Percentiles rank a stretch among this genome's conserved stretches.
Conservation (phyloP, 164 flowering plant genomes). For the Kingdonia uniflora region DNA sequence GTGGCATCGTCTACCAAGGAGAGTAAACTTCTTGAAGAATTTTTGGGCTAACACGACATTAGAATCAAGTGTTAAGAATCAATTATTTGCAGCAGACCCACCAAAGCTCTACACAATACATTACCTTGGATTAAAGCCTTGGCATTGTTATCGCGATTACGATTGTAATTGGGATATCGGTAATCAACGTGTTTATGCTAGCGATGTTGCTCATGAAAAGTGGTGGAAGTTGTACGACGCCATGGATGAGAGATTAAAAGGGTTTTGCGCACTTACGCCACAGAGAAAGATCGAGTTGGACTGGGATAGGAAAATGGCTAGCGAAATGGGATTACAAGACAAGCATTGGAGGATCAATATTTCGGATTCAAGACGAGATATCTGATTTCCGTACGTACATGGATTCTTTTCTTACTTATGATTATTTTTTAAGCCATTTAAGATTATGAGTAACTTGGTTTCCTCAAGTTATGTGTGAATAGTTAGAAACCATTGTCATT, state of each 20-base stretch:
- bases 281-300: conserved; percentile 47
- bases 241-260: conserved; percentile 55
- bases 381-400: conserved; percentile 5
- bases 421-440: not conserved
- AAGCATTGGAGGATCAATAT: conserved; percentile 66
- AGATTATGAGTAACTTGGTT: not conserved
- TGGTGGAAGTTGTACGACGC: conserved; percentile 87
- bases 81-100: conserved; percentile 68
- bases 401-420: not conserved
- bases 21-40: conserved; percentile 79
- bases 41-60: conserved; percentile 61
- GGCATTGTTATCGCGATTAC: conserved; percentile 89
- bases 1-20: conserved; percentile 88
- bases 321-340: conserved; percentile 29
- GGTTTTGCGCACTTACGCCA: conserved; percentile 39
- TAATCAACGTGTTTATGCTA: conserved; percentile 66
- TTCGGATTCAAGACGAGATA: conserved; percentile 62
- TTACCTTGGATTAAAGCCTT: conserved; percentile 86
- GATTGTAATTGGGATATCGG: conserved; percentile 82
- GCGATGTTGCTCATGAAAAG: conserved; percentile 66
- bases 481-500: not conserved
- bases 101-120: conserved; percentile 70
- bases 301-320: conserved; percentile 53
- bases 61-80: conserved; percentile 57
- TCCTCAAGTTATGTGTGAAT: not conserved